These are phyloP conservation scores for Centella asiatica DNA, from an alignment of 129 eudicot species.

Conservation along the genomic window DNA sequence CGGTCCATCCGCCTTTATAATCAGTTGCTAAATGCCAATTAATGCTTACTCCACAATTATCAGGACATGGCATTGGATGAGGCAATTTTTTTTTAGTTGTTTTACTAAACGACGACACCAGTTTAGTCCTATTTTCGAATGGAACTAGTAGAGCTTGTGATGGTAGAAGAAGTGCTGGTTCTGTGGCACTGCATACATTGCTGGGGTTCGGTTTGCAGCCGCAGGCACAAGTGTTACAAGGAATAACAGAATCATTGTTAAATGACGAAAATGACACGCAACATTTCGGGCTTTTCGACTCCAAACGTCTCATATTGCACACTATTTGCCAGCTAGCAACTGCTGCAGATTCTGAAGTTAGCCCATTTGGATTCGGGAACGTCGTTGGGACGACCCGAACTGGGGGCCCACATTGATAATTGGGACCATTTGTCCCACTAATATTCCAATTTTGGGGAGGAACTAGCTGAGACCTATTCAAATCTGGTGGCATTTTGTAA, in stretches of 20 bases:
- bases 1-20: conserved; percentile 54
- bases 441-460: conserved; percentile 68
- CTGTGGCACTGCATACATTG: conserved; percentile 33
- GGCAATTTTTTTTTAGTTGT: conserved; percentile 26
- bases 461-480: conserved; percentile 39
- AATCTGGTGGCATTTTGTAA: conserved; percentile 61
- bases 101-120: conserved; percentile 13
- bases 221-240: conserved; percentile 69
- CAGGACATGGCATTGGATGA: conserved; percentile 51
- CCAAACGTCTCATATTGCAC: conserved; percentile 35
- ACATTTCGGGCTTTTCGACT: conserved; percentile 36
- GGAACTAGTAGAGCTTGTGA: conserved; percentile 46
- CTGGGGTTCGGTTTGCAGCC: conserved; percentile 30
- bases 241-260: conserved; percentile 46
- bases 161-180: conserved; percentile 52
- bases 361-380: conserved; percentile 45
- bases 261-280: conserved; percentile 68
- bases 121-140: conserved; percentile 44
- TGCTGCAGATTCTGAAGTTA: conserved; percentile 35
- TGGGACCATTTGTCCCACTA: conserved; percentile 33
- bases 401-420: conserved; percentile 48
- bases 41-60: conserved; percentile 61
- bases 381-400: conserved; percentile 39
- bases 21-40: conserved; percentile 69
- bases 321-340: conserved; percentile 64